These are phyloP conservation scores for Aphanocladium album DNA, from an alignment of 2,329 filamentous ascomycete species.

Conservation along the genomic window DNA sequence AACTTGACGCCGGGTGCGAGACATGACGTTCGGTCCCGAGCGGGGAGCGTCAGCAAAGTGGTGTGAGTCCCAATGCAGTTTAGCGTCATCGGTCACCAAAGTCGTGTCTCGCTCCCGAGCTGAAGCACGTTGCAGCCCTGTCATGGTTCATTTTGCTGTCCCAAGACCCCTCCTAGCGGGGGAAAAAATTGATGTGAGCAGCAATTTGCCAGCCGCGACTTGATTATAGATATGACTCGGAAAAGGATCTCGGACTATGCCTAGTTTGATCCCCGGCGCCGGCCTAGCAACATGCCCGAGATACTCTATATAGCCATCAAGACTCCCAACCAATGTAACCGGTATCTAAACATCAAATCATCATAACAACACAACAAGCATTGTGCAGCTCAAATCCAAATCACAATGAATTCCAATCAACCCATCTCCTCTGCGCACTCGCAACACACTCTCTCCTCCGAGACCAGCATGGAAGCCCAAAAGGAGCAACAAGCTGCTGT, in stretches of 20 bases:
- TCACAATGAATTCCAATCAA: neutral
- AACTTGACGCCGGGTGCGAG: slow-evolving; percentile 8
- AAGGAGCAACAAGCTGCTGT: neutral
- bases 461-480: neutral
- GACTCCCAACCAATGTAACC: neutral
- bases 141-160: neutral
- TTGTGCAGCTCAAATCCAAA: neutral
- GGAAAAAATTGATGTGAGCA: neutral
- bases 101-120: slow-evolving; percentile 15
- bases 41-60: neutral
- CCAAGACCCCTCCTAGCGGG: neutral
- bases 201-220: neutral
- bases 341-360: neutral
- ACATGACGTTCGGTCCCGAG: slow-evolving; percentile 20
- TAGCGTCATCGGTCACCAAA: slow-evolving; percentile 19
- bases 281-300: neutral
- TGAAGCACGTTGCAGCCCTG: neutral
- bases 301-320: neutral
- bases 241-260: slow-evolving; percentile 2
- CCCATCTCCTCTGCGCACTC: slow-evolving; percentile 3
- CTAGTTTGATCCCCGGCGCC: neutral
- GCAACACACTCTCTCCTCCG: slow-evolving; percentile 1
- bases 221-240: neutral
- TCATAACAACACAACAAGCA: neutral
- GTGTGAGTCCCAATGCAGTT: slow-evolving; percentile 2